Base-by-base conservation (phyloP, 2,329 filamentous ascomycete genomes). In the Pseudogymnoascus sp. region DNA sequence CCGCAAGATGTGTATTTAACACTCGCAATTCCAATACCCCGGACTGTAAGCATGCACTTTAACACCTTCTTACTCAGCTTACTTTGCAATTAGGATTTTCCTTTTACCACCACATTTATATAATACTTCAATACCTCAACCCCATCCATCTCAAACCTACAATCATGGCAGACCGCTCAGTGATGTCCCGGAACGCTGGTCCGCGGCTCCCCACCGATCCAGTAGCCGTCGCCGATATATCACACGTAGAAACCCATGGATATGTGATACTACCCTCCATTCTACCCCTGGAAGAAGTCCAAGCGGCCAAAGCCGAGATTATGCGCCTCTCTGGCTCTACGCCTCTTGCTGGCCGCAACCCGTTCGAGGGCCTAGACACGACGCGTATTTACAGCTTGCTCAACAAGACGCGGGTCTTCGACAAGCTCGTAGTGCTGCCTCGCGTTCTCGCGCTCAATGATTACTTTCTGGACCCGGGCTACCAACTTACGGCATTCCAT, bases 401-500 rank as follows among this genome's bases (percentile, higher is more conserved):
- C 18, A 77, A 77, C 64, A 77, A 77, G 65, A 74, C 71, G 36
- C 68, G 75, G 38, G 71, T 68, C 2, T 77, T 77, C 63, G 75
- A 77, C 64, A 73, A 73, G 63, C 77, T 76, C 62, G 67, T 71
- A 4, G 73, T 76, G 8, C 69, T 77, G 14, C 73, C 75, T 8
- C 73, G 73, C 16, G 73, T 77, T 2, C 65, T 76, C 61, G 74
- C 74, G 14, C 65, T 77, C 61, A 77, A 76, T 62, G 75, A 77
- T 61, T 77, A 75, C 63, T 77, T 77, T 62, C 65, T 77, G 59
- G 74, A 76, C 63, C 68, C 69, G 5, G 72, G 75, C 23, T 77
- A 75, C 63, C 65, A 74, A 14, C 61, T 77, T 34, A 73, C 69
- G 3, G 74, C 74, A 49, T 73, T 73, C 40, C 75, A 77, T 66